Conservation (phyloP, 2,329 filamentous ascomycete species). For the Lachnellula cervina region DNA sequence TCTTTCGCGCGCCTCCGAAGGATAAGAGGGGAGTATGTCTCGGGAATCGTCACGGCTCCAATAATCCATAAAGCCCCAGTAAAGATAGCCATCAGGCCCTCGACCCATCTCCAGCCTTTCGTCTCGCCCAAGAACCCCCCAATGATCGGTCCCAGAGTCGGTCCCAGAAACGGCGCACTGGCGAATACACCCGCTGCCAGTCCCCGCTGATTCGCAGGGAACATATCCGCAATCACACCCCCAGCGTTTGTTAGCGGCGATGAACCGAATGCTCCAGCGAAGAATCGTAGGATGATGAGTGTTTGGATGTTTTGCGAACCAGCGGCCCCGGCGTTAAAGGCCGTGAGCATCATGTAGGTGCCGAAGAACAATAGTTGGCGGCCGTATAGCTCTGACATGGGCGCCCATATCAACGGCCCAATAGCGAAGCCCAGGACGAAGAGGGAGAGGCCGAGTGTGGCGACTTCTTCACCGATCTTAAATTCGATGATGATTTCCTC, state of each 20-base stretch:
- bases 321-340: slow-evolving; percentile 57
- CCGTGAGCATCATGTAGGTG: slow-evolving; percentile 53
- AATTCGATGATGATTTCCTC: slow-evolving; percentile 33
- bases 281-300: slow-evolving; percentile 63
- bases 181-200: slow-evolving; percentile 58
- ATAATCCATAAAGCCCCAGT: slow-evolving; percentile 62
- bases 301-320: slow-evolving; percentile 53
- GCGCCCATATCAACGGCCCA: slow-evolving; percentile 39
- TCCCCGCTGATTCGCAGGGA: slow-evolving; percentile 46
- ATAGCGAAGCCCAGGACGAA: slow-evolving; percentile 42
- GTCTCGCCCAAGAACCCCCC: slow-evolving; percentile 62
- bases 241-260: slow-evolving; percentile 58
- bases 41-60: slow-evolving; percentile 47
- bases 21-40: slow-evolving; percentile 61
- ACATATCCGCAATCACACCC: slow-evolving; percentile 58
- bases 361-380: slow-evolving; percentile 53
- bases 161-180: slow-evolving; percentile 61
- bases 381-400: slow-evolving; percentile 48
- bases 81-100: slow-evolving; percentile 56
- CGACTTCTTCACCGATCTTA: slow-evolving; percentile 33
- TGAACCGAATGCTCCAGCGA: slow-evolving; percentile 58
- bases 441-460: slow-evolving; percentile 39
- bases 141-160: slow-evolving; percentile 59
- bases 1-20: slow-evolving; percentile 66
- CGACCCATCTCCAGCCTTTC: slow-evolving; percentile 72